Base-by-base conservation (phyloP, 179 eudicot genomes). In the Heliamphora pulchella region DNA sequence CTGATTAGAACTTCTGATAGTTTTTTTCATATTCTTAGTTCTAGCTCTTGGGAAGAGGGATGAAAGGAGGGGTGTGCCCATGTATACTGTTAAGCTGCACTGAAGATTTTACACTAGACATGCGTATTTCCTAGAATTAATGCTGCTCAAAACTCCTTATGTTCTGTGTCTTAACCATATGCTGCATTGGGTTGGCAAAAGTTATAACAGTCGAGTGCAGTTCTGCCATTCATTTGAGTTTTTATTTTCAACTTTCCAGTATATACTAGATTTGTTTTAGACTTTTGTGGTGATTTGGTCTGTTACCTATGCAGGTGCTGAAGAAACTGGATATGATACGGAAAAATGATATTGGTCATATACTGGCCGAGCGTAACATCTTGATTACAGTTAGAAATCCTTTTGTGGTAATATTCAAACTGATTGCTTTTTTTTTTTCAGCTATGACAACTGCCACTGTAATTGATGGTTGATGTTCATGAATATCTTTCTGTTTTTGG, bases 281-380 rank as follows among this genome's bases (percentile, higher is more conserved):
- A 11, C 61, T 53, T 64, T 67, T 61, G 65, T 66, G 54, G 5
- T 51, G 17, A 51, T 74, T 15, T 75, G 9, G 8, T 80, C 15
- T 54, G 8, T 74, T 69, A 51, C 43, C 17, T 64, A 44, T 78
- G 71, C 79, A 86, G 89, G 89, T 84, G 78, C 85, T 86, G 47
- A 86, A 84, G 82, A 86, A 86, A 63, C 65, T 86, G 83, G 84
- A 86, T 53, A 86, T 84, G 79, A 80, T 86, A 62, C 81, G 89
- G 57, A 86, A 86, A 84, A 86, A 86, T 80, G 89, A 86, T 73
- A 82, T 86, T 84, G 89, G 84, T 53, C 83, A 85, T 67, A 86
- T 86, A 82, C 75, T 86, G 84, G 89, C 87, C 2, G 89, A 86
- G 76, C 89, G 89, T n/a, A 86, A 84, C 79, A 86, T 86, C 70